Base-by-base conservation (phyloP, 176 grass and related monocot species). In the Carex scoparia region DNA sequence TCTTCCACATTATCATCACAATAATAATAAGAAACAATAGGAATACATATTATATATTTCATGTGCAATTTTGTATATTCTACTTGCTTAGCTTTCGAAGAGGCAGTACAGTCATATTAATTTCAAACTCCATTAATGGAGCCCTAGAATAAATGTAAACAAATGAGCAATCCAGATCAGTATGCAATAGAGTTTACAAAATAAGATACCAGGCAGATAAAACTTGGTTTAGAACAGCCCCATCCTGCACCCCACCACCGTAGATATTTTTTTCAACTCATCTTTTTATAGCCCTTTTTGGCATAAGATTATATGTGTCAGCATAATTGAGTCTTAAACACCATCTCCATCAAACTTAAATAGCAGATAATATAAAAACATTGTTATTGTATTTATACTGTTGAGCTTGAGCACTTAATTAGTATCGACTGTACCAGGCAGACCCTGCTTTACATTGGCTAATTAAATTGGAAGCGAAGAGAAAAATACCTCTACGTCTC, bases 101-200 rank as follows among this genome's bases (percentile, higher is more conserved):
- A 44, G 95, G 95, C 95, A 98, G 94, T 90, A 94, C 95, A 35
- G 91, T 84, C 92, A 98, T 91, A 91, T 98, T 98, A 72, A 98
- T 98, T 90, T 98, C 89, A 72, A 98, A 98, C 79, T 98, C 95
- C 89, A 91, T 88, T 91, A 98, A 93, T 81, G 92, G 91, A 85
- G 91, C 82, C 93, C 95, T 98, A 79, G 49, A 83, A 84, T 23
- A 28, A 65, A 83, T 37, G 18, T n/a, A 75, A 35, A 35, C 31
- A n/a, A 74, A 85, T 51, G 18, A n/a, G 11, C 11, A 55, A 54
- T 54, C 46, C 72, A 76, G 72, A 54, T 55, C 23, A 14, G 72
- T 2, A 35, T 35, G 33, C 19, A 54, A 14, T 1, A n/a, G 23
- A 23, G 23, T 23, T 23, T 23, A 23, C 23, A 23, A 23, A 23